Evolutionary conservation across 1,139 yeast species (phyloP).

Genomic region (Debaryomyces udenii): DNA sequence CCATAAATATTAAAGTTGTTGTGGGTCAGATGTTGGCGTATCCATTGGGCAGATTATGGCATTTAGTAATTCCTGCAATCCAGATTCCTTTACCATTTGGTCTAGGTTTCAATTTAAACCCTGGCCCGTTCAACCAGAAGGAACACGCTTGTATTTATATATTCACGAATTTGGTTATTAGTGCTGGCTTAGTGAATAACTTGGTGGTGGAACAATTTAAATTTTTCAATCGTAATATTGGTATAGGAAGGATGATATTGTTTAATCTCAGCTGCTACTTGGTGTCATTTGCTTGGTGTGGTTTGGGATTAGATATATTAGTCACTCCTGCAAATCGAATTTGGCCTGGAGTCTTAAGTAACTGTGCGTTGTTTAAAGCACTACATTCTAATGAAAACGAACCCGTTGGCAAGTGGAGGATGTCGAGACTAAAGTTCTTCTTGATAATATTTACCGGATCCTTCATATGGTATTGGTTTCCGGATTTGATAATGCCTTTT

Average conservation of each 20-base stretch:
- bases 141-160: conserved; percentile 60
- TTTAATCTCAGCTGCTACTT: conserved; percentile 60
- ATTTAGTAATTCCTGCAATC: conserved; percentile 19
- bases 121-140: conserved; percentile 65
- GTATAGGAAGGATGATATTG: conserved; percentile 46
- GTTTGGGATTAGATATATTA: conserved; percentile 56
- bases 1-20: conserved; percentile 24
- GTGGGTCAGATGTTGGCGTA: conserved; percentile 29
- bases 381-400: conserved; percentile 65
- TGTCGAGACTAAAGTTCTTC: conserved; percentile 41
- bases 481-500: conserved; percentile 35
- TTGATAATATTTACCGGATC: conserved; percentile 28
- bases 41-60: conserved; percentile 26
- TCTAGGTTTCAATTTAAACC: conserved; percentile 49
- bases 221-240: conserved; percentile 48
- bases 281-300: conserved; percentile 68
- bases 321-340: conserved; percentile 66
- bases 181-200: conserved; percentile 65
- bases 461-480: conserved; percentile 46
- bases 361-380: conserved; percentile 43
- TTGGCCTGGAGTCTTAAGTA: conserved; percentile 65
- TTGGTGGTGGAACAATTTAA: conserved; percentile 57
- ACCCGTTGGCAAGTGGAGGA: conserved; percentile 47
- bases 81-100: conserved; percentile 15
- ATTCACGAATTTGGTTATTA: conserved; percentile 52